Conservation (phyloP, 345 rosid species). For the Melaleuca quinquenervia region DNA sequence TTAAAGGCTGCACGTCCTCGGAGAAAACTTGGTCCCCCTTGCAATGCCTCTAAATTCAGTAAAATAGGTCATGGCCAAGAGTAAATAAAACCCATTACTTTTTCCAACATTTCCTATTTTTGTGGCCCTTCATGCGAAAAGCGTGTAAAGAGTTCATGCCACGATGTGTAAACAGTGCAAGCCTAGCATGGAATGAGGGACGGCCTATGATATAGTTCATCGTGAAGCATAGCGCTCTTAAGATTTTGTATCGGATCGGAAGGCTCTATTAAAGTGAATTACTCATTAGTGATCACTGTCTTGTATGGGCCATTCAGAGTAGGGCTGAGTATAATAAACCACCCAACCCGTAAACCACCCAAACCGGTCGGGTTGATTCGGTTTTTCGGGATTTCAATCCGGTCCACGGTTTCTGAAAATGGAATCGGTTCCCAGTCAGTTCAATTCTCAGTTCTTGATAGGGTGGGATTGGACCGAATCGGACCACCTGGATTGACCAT, state of each 20-base stretch:
- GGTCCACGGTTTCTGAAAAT: too few relatives aligned
- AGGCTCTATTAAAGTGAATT: not conserved
- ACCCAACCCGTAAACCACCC: too few relatives aligned
- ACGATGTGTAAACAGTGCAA: too few relatives aligned
- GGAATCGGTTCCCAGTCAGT: too few relatives aligned
- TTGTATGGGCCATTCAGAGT: not conserved
- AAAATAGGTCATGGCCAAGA: not conserved
- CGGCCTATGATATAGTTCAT: too few relatives aligned
- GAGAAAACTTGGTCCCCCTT: rapidly evolving
- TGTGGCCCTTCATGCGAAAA: not conserved
- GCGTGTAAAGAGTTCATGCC: not conserved
- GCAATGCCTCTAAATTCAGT: not conserved
- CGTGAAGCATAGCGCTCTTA: not conserved
- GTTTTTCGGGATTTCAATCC: too few relatives aligned
- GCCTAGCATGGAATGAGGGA: too few relatives aligned
- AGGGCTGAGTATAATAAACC: too few relatives aligned
- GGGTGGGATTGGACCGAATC: too few relatives aligned
- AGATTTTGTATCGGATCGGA: not conserved
- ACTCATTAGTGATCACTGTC: not conserved
- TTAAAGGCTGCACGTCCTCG: not conserved
- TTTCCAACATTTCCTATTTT: not conserved
- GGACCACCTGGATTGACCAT: too few relatives aligned
- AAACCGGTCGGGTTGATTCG: too few relatives aligned
- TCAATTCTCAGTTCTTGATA: too few relatives aligned
- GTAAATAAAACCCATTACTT: not conserved